These are phyloP conservation scores for Curvularia eragrostidis DNA, from an alignment of 2,329 filamentous ascomycete genomes.

Conservation along the genomic window DNA sequence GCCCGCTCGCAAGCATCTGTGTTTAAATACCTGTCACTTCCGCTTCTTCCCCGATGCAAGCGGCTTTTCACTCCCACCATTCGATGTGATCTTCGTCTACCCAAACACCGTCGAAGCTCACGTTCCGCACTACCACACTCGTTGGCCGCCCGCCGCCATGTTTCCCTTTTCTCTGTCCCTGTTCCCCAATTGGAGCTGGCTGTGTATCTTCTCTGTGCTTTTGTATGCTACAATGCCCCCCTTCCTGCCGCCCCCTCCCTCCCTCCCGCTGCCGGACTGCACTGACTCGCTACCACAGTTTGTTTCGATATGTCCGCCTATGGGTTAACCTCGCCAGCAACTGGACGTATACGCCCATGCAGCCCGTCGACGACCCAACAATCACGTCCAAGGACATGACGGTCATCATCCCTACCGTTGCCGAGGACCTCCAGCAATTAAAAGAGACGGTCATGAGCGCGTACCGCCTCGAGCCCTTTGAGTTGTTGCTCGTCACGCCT, in stretches of 20 bases:
- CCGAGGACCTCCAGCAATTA: slow-evolving; percentile 83
- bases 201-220: slow-evolving; percentile 45
- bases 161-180: slow-evolving; percentile 48
- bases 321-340: slow-evolving; percentile 79
- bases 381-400: slow-evolving; percentile 86
- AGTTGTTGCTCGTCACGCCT: slow-evolving; percentile 87
- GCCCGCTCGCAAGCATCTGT: slow-evolving; percentile 46
- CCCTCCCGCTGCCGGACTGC: slow-evolving; percentile 14
- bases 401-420: slow-evolving; percentile 91
- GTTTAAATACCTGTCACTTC: slow-evolving; percentile 51
- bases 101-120: slow-evolving; percentile 42
- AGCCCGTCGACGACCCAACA: slow-evolving; percentile 79
- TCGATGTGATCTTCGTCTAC: slow-evolving; percentile 51
- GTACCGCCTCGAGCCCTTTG: slow-evolving; percentile 70
- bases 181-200: slow-evolving; percentile 51
- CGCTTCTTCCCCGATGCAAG: slow-evolving; percentile 48
- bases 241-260: not conserved
- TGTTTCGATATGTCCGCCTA: slow-evolving; percentile 86
- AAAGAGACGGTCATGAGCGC: slow-evolving; percentile 81
- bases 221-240: slow-evolving; percentile 40
- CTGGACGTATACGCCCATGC: slow-evolving; percentile 84
- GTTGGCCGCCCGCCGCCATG: slow-evolving; percentile 48
- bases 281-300: slow-evolving; percentile 59
- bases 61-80: slow-evolving; percentile 49
- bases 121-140: slow-evolving; percentile 47